Evolutionary conservation across 148 eudicot species (phyloP).

Genomic region (Rhododendron williamsianum): DNA sequence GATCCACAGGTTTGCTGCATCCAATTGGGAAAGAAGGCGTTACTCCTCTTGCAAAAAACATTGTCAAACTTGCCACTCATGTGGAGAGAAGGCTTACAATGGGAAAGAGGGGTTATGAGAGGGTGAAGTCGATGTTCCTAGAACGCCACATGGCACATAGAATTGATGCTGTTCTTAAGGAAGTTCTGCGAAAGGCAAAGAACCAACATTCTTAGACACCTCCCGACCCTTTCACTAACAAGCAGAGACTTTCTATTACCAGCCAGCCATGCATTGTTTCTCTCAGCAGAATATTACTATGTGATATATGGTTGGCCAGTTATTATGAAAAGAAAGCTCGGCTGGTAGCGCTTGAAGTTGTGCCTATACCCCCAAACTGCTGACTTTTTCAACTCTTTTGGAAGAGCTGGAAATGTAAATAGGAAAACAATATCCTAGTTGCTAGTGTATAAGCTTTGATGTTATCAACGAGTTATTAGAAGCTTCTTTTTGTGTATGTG

Average conservation of each 20-base stretch:
- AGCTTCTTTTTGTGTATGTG: neutral
- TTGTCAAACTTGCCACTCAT: conserved; percentile 71
- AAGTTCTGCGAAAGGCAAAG: conserved; percentile 65
- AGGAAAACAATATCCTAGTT: neutral
- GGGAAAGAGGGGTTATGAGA: conserved; percentile 82
- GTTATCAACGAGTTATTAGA: neutral
- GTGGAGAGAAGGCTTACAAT: conserved; percentile 72
- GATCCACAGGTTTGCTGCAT: conserved; percentile 83
- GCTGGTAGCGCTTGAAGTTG: neutral
- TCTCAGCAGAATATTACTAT: neutral
- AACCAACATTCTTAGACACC: conserved; percentile 9
- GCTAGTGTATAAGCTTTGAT: neutral
- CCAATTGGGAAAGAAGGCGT: conserved; percentile 86
- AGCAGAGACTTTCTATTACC: neutral
- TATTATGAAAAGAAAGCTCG: neutral
- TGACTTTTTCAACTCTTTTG: neutral
- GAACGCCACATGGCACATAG: conserved; percentile 86
- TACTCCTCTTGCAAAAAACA: conserved; percentile 74
- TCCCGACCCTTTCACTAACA: neutral
- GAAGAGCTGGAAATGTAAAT: conserved; percentile 9
- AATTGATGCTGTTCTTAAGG: conserved; percentile 74
- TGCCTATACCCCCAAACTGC: neutral
- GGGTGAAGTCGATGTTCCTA: conserved; percentile 76
- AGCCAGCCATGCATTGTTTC: neutral
- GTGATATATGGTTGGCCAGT: neutral